Percentiles rank a stretch among this genome's conserved stretches.
Conservation (phyloP, 179 eudicot genomes). For the Drosera spatulata region DNA sequence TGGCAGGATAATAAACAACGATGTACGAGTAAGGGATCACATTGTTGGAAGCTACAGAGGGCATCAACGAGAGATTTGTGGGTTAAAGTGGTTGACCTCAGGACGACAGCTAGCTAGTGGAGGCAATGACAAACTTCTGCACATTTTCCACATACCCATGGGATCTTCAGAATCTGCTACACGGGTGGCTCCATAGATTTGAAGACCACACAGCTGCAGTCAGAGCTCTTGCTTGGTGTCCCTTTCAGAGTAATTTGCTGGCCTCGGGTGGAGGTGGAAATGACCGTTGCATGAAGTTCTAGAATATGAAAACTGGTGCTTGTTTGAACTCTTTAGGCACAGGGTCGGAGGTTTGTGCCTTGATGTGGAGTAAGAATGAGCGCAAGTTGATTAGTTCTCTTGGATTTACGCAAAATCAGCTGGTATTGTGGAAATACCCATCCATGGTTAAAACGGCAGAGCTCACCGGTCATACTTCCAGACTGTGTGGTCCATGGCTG, state of each 20-base stretch:
- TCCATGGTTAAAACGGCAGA: conserved; percentile 89
- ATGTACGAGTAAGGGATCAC: too few species aligned
- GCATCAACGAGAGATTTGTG: too few species aligned
- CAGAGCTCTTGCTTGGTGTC: conserved; percentile 93
- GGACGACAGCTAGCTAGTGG: too few species aligned
- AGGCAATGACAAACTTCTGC: conserved; percentile 79
- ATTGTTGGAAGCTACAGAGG: too few species aligned
- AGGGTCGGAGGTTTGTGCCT: conserved; percentile 74
- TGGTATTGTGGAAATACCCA: conserved; percentile 88
- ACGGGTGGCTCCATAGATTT: conserved; percentile 72
- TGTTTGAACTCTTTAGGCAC: conserved; percentile 76
- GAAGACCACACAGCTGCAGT: conserved; percentile 94
- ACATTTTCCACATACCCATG: conserved; percentile 68
- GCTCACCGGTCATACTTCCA: too few species aligned
- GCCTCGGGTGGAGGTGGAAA: too few species aligned
- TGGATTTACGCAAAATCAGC: conserved; percentile 82
- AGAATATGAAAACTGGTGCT: conserved; percentile 83
- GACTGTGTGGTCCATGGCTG: too few species aligned
- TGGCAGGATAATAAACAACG: too few species aligned
- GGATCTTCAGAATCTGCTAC: conserved; percentile 59
- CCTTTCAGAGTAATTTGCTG: conserved; percentile 71
- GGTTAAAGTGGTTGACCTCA: too few species aligned
- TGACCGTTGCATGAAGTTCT: conserved; percentile 88
- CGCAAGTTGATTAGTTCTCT: conserved; percentile 83
- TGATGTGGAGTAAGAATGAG: conserved; percentile 85